Conservation (phyloP, 208 protist species). For the Trypanosomatidae sp. region DNA sequence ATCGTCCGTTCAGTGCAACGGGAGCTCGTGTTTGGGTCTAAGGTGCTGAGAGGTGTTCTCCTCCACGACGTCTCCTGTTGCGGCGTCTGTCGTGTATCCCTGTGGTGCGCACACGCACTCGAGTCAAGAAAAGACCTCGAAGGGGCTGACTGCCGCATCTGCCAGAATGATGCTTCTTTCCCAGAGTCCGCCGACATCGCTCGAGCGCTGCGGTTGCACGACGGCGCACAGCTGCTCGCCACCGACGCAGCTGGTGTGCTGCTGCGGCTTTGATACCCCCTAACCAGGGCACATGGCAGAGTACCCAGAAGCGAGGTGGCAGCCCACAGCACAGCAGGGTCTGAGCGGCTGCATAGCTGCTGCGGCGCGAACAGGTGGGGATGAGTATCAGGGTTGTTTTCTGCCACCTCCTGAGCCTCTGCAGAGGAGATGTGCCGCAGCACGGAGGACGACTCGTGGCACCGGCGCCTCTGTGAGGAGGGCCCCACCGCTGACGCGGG, state of each 20-base stretch:
- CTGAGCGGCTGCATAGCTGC: neutral
- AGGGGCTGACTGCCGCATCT: neutral
- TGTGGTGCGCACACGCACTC: neutral
- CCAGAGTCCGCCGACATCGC: neutral
- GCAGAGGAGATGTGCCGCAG: neutral
- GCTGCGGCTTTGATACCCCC: constrained; percentile 14
- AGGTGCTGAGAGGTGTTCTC: neutral
- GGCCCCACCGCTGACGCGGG: neutral
- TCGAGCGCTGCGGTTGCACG: constrained; percentile 9
- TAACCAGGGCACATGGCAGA: constrained; percentile 15
- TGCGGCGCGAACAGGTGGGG: neutral
- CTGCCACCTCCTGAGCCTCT: neutral
- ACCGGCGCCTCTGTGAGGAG: neutral
- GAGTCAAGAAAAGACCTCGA: neutral
- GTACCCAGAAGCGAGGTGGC: constrained; percentile 25
- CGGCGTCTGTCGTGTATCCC: neutral
- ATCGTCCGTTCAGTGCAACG: neutral
- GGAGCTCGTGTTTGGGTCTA: neutral
- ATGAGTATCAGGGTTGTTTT: neutral
- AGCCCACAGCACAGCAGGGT: constrained; percentile 21
- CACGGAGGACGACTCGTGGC: neutral
- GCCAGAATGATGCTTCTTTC: neutral
- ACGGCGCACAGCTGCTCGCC: constrained; percentile 16
- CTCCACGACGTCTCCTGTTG: neutral
- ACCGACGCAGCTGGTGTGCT: constrained; percentile 12